phyloP scores from a whole-genome alignment of 139 green algal genomes.

The Desmodesmus armatus region DNA sequence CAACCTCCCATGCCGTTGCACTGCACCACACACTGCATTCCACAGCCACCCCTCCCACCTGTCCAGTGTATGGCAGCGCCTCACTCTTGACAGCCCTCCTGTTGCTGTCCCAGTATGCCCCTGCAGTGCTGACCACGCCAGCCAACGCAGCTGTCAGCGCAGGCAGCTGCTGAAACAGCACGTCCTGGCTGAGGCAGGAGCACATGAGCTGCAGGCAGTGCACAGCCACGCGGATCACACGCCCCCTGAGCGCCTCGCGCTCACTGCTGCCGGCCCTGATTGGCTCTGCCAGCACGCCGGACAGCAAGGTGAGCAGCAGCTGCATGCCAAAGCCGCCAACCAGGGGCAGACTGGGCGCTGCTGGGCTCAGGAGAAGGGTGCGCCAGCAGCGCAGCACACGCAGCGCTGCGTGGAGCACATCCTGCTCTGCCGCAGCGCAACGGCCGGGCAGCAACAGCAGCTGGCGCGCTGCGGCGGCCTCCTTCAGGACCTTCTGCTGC shows the following conservation, averaged over 20 bases:
- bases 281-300: neutral
- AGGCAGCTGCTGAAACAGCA: slow-evolving; percentile 14
- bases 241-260: slow-evolving; percentile 5
- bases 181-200: neutral
- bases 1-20: no score
- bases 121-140: neutral
- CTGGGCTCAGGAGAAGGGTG: neutral
- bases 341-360: neutral
- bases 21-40: no score
- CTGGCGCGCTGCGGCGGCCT: neutral
- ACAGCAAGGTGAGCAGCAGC: slow-evolving; percentile 14
- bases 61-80: slow-evolving; percentile 40
- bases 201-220: slow-evolving; percentile 44
- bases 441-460: slow-evolving; percentile 38
- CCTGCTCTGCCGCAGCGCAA: neutral
- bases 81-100: slow-evolving; percentile 21
- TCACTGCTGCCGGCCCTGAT: slow-evolving; percentile 22
- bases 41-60: no score
- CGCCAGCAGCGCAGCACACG: slow-evolving; percentile 39
- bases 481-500: neutral
- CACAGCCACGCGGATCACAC: slow-evolving; percentile 19
- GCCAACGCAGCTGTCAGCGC: neutral
- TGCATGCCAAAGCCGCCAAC: neutral
- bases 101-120: slow-evolving; percentile 19
- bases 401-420: slow-evolving; percentile 13